Percentiles rank a stretch among this genome's conserved stretches.
Conservation (phyloP, 345 rosid genomes). For the Xanthoceras sorbifolium region DNA sequence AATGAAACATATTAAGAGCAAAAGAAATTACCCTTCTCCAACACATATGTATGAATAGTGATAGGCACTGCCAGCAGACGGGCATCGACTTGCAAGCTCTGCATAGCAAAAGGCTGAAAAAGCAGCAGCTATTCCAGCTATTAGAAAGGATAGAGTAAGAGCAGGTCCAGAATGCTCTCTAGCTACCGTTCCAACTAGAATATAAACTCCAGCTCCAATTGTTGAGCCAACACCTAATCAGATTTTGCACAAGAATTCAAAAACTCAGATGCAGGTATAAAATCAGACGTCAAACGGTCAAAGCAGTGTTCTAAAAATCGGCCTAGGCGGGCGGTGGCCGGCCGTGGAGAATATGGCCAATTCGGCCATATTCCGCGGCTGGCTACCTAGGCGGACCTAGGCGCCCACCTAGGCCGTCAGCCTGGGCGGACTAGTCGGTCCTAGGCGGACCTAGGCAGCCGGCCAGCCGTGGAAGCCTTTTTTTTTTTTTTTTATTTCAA, state of each 20-base stretch:
- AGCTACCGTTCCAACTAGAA: conserved; percentile 95
- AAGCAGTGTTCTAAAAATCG: too few species aligned
- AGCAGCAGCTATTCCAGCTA: conserved; percentile 94
- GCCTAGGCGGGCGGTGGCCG: too few species aligned
- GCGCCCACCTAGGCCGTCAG: too few species aligned
- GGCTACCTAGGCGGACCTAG: too few species aligned
- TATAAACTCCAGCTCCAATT: conserved; percentile 97
- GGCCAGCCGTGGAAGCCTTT: too few species aligned
- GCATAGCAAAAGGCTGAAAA: conserved; percentile 98
- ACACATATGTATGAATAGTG: conserved; percentile 91
- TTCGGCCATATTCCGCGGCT: too few species aligned
- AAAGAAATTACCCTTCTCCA: conserved; percentile 77
- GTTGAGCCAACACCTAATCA: conserved; percentile 92
- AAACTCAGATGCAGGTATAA: background rate
- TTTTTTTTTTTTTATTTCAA: too few species aligned
- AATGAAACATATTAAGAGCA: background rate
- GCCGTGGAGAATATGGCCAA: too few species aligned
- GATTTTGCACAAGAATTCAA: background rate
- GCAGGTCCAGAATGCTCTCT: conserved; percentile 99
- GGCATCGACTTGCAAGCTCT: conserved; percentile 90
- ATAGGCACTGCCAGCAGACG: conserved; percentile 99
- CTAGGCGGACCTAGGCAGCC: too few species aligned
- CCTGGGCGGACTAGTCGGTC: too few species aligned
- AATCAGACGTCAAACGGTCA: background rate
- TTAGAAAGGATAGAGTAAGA: conserved; percentile 79